Evolutionary conservation across 169 alveolate genomes (phyloP).

Genomic region (Eimeria necatrix): DNA sequence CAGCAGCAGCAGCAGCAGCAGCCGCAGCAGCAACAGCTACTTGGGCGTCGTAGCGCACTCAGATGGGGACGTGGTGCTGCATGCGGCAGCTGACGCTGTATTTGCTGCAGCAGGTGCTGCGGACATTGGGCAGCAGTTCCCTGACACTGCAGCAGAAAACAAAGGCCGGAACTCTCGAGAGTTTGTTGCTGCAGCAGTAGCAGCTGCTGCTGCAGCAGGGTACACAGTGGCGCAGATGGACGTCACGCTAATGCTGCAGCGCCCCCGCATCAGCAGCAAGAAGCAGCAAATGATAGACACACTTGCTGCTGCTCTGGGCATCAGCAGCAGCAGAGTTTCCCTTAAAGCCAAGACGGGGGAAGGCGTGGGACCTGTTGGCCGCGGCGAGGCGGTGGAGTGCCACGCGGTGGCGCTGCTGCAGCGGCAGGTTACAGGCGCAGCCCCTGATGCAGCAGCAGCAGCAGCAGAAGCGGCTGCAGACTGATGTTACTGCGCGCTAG

Average conservation of each 20-base stretch:
- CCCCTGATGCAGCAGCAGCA: background rate
- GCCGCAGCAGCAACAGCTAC: slow-evolving; percentile 15
- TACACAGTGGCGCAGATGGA: slow-evolving; percentile 81
- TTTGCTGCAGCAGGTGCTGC: slow-evolving; percentile 90
- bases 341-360: slow-evolving; percentile 83
- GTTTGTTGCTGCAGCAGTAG: slow-evolving; percentile 83
- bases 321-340: slow-evolving; percentile 61
- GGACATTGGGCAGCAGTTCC: slow-evolving; percentile 92
- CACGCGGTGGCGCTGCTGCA: slow-evolving; percentile 82
- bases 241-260: slow-evolving; percentile 81
- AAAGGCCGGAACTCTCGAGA: slow-evolving; percentile 84
- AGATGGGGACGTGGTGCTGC: slow-evolving; percentile 93
- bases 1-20: background rate
- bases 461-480: background rate
- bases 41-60: slow-evolving; percentile 91
- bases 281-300: slow-evolving; percentile 41
- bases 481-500: background rate
- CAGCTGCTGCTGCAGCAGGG: slow-evolving; percentile 65
- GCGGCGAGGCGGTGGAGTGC: slow-evolving; percentile 85
- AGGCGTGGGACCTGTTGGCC: slow-evolving; percentile 84
- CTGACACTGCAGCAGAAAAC: slow-evolving; percentile 88
- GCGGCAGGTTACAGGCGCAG: slow-evolving; percentile 18
- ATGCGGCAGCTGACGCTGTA: slow-evolving; percentile 89
- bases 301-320: slow-evolving; percentile 45
- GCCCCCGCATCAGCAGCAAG: slow-evolving; percentile 55